Evolutionary conservation across 257 asterid species (phyloP).

Genomic region (Solanum stenotomum): DNA sequence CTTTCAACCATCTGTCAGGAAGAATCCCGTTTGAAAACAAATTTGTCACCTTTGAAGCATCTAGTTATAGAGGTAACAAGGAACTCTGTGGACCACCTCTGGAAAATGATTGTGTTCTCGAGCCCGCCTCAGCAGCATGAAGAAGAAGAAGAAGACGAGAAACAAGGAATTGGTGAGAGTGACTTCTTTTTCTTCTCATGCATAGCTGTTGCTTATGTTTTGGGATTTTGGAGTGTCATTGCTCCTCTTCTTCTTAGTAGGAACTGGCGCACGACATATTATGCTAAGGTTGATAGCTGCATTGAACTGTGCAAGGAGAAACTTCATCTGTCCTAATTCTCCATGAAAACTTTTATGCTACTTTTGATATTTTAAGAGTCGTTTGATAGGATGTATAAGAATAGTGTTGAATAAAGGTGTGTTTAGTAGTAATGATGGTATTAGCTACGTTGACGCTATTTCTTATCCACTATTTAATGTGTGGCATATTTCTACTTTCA

Average conservation of each 20-base stretch:
- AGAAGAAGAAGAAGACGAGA: constrained; percentile 4
- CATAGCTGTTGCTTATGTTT: constrained; percentile 5
- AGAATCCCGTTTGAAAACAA: constrained; percentile 3
- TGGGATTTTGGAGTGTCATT: constrained; percentile 13
- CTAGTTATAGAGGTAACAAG: constrained; percentile 4
- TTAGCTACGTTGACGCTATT: not conserved
- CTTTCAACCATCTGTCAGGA: constrained; percentile 4
- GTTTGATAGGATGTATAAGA: not conserved
- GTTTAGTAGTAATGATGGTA: not conserved
- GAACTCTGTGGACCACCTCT: constrained; percentile 13
- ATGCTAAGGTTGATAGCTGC: constrained; percentile 3
- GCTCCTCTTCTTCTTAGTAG: constrained; percentile 1
- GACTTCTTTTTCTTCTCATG: constrained; percentile 14
- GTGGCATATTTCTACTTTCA: not conserved
- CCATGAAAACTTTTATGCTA: not conserved
- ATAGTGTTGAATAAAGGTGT: not conserved
- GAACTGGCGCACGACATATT: constrained; percentile 8
- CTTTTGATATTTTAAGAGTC: not conserved
- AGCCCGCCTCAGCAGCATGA: not conserved
- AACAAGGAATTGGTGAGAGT: not conserved
- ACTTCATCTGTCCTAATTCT: not conserved
- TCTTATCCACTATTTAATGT: not conserved
- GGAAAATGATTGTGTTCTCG: not conserved
- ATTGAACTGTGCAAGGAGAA: not conserved
- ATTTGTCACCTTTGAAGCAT: constrained; percentile 1